Evolutionary conservation across 495 filamentous ascomycete genomes (phyloP), one percentile per base, ranked within the genome.

Genomic region (Aspergillus ellipticus): DNA sequence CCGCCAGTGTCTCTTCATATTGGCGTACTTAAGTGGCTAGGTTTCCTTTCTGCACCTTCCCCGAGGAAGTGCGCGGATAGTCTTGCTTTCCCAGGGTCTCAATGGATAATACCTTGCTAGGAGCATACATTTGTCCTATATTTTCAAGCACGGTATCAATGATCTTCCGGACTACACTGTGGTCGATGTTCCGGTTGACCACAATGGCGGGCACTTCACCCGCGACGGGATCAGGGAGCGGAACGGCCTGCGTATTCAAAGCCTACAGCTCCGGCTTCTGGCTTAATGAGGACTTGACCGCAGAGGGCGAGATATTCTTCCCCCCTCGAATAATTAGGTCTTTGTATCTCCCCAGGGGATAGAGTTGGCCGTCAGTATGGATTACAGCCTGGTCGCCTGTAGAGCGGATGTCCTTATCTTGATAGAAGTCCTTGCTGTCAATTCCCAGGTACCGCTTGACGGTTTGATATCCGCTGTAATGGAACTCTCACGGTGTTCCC

Each of bases 261-360:
- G 49, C n/a, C 49, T 28, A 28, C 24, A 28, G 24, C 24, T 28
- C 53, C 6, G n/a, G 0, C 19, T 49, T 35, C 41, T 20, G 24
- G 11, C 9, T 16, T 3, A 66, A 45, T 37, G 53, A 51, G 13
- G 57, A 39, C 45, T 66, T 60, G 19, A 66, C 63, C 20, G 54
- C 56, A 9, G 54, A 22, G 3, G 63, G 63, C 11, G 57, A 59
- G 20, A 66, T 66, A 31, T 66, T 66, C 53, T 66, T 60, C 3
- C 63, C 63, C 17, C 60, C 60, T 28, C 85, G 74, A 56, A 92
- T 91, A 53, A 93, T 86, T 49, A 92, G 60, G 56, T 93, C 89
- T 69, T 92, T 91, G 53, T 90, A 85, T 16, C 89, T 62, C 3
- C 81, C 79, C 2, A 81, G 80, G 54, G 85, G 79, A 48, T 68